Base-by-base conservation (phyloP, 306 rosid species). In the Canavalia ensiformis region DNA sequence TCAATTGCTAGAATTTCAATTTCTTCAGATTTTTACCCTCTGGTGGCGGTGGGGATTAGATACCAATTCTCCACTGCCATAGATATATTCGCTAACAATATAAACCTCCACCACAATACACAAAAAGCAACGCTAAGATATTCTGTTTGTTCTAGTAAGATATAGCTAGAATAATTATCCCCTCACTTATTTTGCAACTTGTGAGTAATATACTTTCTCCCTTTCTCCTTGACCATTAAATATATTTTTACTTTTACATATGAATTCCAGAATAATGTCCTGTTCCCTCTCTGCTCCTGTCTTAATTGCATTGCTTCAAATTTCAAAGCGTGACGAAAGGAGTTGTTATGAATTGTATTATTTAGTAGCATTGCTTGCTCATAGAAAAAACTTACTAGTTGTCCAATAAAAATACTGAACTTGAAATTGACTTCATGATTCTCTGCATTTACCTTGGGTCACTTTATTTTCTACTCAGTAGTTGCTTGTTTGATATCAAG, bases 1-100 rank as follows among this genome's bases (percentile, higher is more conserved):
- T 86, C 76, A 85, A 6, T 8, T 30, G 42, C 49, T 68, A 56
- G 69, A 25, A 41, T 41, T 79, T 76, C 85, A 75, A 70, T 72
- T 85, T 87, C 83, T 73, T 58, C 47, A 85, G 64, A 74, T 74
- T 85, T 85, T 87, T 85, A 81, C 83, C 59, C 80, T 87, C 79
- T 78, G 64, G 70, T 80, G 84, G 82, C 59, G 79, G 81, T 85
- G 85, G 90, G 87, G 90, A 91, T 91, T 87, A 88, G 97, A 91
- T 93, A 79, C 90, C 80, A 79, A 82, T 88, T 75, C 86, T 18
- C 76, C 72, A 82, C 75, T 72, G 70, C 69, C 59, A 74, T 68
- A 59, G 77, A 86, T 82, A 83, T 89, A 82, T 82, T 85, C 93
- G 49, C 80, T 67, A 37, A 83, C 90, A 81, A 82, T 69, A 82